phyloP scores from a whole-genome alignment of 169 alveolate genomes.

The Hammondia hammondi region DNA sequence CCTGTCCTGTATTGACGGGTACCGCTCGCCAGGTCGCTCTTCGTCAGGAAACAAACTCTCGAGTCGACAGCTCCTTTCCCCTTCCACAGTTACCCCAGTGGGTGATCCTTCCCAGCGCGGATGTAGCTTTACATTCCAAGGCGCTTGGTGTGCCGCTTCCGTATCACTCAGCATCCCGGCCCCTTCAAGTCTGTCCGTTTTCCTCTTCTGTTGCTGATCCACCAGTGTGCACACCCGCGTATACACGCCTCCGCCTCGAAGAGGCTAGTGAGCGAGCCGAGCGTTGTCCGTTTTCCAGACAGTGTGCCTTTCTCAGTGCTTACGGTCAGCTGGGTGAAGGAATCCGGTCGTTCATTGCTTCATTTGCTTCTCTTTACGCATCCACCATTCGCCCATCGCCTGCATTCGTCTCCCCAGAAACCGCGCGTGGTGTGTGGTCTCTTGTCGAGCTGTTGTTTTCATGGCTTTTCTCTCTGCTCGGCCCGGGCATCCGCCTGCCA shows the following conservation, averaged over 20 bases:
- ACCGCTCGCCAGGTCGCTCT: neutral
- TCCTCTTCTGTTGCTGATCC: neutral
- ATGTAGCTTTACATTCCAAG: neutral
- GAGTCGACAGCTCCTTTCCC: neutral
- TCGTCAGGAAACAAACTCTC: neutral
- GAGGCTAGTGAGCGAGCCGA: neutral
- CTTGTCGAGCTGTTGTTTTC: neutral
- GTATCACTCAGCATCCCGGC: neutral
- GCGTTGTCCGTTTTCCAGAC: neutral
- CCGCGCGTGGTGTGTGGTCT: neutral
- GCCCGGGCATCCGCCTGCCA: neutral
- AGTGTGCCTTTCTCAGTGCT: neutral
- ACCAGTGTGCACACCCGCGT: neutral
- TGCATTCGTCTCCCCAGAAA: neutral
- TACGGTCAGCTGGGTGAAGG: neutral
- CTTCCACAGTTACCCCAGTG: neutral
- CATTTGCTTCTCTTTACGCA: neutral
- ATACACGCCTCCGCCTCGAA: neutral
- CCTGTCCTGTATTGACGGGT: neutral
- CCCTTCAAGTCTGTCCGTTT: neutral
- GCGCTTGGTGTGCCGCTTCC: neutral
- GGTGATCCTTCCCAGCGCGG: constrained; percentile 8
- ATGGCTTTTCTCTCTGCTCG: neutral
- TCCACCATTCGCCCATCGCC: neutral
- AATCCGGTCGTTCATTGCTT: neutral